These are phyloP conservation scores for Eimeria praecox DNA, from an alignment of 169 alveolate genomes.

Conservation along the genomic window DNA sequence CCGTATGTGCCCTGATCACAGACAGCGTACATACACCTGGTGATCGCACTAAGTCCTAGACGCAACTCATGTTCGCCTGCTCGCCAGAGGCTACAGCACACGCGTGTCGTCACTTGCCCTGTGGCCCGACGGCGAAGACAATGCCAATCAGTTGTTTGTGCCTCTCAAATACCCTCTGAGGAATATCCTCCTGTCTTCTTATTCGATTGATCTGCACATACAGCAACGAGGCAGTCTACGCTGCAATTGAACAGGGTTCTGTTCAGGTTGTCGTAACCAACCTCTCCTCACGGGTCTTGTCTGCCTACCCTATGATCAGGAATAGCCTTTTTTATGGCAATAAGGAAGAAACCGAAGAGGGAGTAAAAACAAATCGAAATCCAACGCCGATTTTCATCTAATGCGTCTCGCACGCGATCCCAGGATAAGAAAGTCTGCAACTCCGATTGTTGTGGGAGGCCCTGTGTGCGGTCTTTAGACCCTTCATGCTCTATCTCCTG, in stretches of 20 bases:
- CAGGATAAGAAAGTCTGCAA: background rate
- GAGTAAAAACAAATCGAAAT: constrained; percentile 21
- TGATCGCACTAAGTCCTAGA: no score
- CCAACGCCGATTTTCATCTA: constrained; percentile 33
- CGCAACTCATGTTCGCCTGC: background rate
- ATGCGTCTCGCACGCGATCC: background rate
- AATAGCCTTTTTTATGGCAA: background rate
- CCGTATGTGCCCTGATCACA: constrained; percentile 4
- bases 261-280: background rate
- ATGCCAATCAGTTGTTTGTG: constrained; percentile 27
- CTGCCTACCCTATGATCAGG: constrained; percentile 50
- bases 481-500: background rate
- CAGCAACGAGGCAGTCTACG: background rate
- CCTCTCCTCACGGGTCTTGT: background rate
- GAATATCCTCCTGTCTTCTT: constrained; percentile 21
- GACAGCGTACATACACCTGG: background rate
- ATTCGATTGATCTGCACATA: constrained; percentile 47
- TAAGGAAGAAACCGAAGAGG: background rate
- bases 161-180: background rate
- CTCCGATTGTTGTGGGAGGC: background rate
- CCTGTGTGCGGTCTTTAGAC: background rate
- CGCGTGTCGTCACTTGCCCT: constrained; percentile 53
- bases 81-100: background rate
- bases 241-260: background rate
- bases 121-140: constrained; percentile 42